Conservation (phyloP, 225 moss, liverwort and hornwort species). For the Rhytidiadelphus loreus region DNA sequence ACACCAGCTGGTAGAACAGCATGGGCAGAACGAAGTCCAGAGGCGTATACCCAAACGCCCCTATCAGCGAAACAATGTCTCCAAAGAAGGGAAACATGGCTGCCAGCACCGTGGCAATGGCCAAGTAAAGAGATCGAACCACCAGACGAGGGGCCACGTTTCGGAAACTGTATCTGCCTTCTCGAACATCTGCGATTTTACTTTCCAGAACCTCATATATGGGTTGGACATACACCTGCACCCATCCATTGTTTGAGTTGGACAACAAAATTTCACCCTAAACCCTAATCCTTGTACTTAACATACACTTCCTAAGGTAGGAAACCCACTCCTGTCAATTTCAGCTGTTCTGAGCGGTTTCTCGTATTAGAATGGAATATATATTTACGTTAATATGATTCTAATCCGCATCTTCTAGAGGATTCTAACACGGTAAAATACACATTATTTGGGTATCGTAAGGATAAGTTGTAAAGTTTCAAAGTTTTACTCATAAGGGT, state of each 20-base stretch:
- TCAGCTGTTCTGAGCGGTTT: background rate
- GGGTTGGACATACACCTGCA: conserved; percentile 53
- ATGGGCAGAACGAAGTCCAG: conserved; percentile 55
- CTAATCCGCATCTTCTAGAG: background rate
- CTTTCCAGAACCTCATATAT: conserved; percentile 38
- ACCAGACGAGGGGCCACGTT: conserved; percentile 34
- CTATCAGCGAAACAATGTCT: conserved; percentile 47
- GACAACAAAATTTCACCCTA: background rate
- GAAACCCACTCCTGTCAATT: background rate
- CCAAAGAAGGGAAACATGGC: conserved; percentile 63
- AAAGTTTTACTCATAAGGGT: background rate
- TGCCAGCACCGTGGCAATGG: conserved; percentile 24
- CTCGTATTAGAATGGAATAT: background rate
- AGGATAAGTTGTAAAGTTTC: background rate
- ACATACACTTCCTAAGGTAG: background rate
- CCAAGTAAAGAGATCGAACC: conserved; percentile 29
- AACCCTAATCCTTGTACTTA: background rate
- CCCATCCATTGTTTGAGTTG: background rate
- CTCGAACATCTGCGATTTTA: conserved; percentile 15
- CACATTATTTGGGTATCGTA: background rate
- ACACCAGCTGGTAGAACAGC: conserved; percentile 53
- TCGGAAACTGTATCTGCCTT: conserved; percentile 19
- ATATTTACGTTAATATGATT: background rate
- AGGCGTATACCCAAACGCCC: conserved; percentile 57
- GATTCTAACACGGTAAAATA: background rate